Base-by-base conservation (phyloP, 2,329 filamentous ascomycete species). In the Cordyceps cicadae region DNA sequence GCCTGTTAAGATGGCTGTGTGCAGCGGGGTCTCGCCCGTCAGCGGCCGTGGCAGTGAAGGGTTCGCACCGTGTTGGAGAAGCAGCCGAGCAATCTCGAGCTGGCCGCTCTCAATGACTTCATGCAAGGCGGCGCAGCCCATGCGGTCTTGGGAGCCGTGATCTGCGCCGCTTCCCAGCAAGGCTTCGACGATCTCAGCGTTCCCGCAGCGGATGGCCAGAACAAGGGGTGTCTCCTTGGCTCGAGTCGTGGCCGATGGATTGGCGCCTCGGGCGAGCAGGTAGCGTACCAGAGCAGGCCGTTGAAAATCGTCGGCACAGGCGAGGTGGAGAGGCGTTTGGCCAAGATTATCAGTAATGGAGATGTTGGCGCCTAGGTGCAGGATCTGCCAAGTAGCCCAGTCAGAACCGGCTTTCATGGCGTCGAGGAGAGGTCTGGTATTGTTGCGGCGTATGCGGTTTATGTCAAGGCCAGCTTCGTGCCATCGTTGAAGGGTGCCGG, bases 341-440 rank as follows among this genome's bases (percentile, higher is more conserved):
- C 56, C 56, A 19, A 53, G 56, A 2, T 12, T 37, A 19, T 59
- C 56, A 49, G 56, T 15, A 15, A 59, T n/a, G 49, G 46, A 49
- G n/a, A 59, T 53, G 8, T 39, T 37, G 49, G 56, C 56, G 14
- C 56, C 56, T 26, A 59, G 56, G 49, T 59, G 56, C 14, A 59
- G 49, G 26, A 59, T 52, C 29, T 59, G 56, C 56, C 56, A 59
- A 26, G 56, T 59, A 21, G 56, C 56, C 56, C 56, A 59, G 48
- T 52, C 56, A 29, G 56, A 59, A 26, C 56, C 56, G 39, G 56
- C 56, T 26, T 52, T 53, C 48, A 59, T 59, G 48, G 56, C 56
- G 34, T 59, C 56, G 26, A 59, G 49, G 8, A 59, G 56, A 6
- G 56, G 56, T 5, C 26, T 39, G 17, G 56, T 59, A 49, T 53